Evolutionary conservation across 352 stramenopile species (phyloP).

Genomic region (Phytophthora fragariaefolia): DNA sequence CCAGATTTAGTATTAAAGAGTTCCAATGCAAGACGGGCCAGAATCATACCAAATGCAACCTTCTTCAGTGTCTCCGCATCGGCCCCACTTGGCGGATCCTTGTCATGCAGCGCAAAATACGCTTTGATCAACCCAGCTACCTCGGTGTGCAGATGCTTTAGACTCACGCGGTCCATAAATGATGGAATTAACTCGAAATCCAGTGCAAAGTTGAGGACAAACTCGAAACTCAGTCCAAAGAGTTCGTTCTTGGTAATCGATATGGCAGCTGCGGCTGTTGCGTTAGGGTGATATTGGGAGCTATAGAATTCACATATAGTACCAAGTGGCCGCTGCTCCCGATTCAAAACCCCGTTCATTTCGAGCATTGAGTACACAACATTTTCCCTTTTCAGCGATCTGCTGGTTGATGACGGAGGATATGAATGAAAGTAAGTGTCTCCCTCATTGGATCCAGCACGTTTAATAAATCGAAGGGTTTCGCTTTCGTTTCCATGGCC

Average conservation of each 20-base stretch:
- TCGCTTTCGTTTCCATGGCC: slow-evolving; percentile 35
- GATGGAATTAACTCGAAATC: slow-evolving; percentile 84
- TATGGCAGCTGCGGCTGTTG: slow-evolving; percentile 15
- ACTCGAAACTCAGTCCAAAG: slow-evolving; percentile 65
- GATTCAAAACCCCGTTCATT: slow-evolving; percentile 68
- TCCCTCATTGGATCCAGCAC: slow-evolving; percentile 3
- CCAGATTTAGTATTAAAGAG: slow-evolving; percentile 65
- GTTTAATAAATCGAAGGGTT: slow-evolving; percentile 5
- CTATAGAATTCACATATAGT: slow-evolving; percentile 85
- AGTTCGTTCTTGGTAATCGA: slow-evolving; percentile 51
- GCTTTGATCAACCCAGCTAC: slow-evolving; percentile 63
- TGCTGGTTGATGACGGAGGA: slow-evolving; percentile 21
- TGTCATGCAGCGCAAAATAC: slow-evolving; percentile 66
- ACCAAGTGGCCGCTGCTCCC: slow-evolving; percentile 69
- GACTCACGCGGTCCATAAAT: slow-evolving; percentile 80
- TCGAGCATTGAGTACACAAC: slow-evolving; percentile 81
- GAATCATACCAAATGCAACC: slow-evolving; percentile 67
- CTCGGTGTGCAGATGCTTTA: slow-evolving; percentile 77
- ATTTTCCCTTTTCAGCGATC: slow-evolving; percentile 53
- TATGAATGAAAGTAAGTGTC: slow-evolving; percentile 32
- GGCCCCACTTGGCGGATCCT: slow-evolving; percentile 48
- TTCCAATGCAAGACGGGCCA: slow-evolving; percentile 74
- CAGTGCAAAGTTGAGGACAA: slow-evolving; percentile 75
- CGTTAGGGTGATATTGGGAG: slow-evolving; percentile 48
- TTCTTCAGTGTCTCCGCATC: slow-evolving; percentile 79